Conservation (phyloP, 2,329 filamentous ascomycete species). For the Aschersonia sp. region DNA sequence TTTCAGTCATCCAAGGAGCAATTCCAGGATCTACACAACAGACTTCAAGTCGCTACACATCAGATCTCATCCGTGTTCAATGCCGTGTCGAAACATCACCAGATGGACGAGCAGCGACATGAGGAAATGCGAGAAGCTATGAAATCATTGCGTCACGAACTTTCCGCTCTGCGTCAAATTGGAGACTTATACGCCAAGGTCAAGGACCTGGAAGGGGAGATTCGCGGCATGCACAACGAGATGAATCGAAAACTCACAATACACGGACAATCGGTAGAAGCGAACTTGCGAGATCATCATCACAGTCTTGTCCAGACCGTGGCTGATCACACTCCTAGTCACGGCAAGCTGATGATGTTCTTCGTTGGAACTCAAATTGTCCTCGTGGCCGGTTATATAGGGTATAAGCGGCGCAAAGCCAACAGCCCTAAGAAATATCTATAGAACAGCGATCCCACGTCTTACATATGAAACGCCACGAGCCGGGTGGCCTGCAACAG, state of each 20-base stretch:
- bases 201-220: constrained; percentile 40
- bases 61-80: constrained; percentile 50
- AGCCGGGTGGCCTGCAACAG: too few species aligned
- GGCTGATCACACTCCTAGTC: constrained; percentile 30
- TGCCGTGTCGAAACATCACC: constrained; percentile 34
- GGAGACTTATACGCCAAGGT: constrained; percentile 29
- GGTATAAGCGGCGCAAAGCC: constrained; percentile 67
- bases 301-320: constrained; percentile 32
- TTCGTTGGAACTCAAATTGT: constrained; percentile 63
- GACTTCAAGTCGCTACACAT: constrained; percentile 60
- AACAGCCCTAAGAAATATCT: constrained; percentile 85
- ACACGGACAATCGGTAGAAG: constrained; percentile 38
- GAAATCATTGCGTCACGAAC: constrained; percentile 28
- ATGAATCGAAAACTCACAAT: constrained; percentile 32
- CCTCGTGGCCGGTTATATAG: constrained; percentile 51
- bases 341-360: constrained; percentile 46
- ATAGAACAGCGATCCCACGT: constrained; percentile 22
- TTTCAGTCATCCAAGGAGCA: constrained; percentile 43
- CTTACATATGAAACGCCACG: too few species aligned
- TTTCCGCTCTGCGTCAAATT: constrained; percentile 31
- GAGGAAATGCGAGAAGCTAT: constrained; percentile 36
- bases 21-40: constrained; percentile 74
- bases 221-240: constrained; percentile 42
- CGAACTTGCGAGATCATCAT: constrained; percentile 34
- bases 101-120: constrained; percentile 40